Evolutionary conservation across 495 filamentous ascomycete species (phyloP), one percentile per base, ranked within the genome.

Genomic region (Lophium mytilinum): DNA sequence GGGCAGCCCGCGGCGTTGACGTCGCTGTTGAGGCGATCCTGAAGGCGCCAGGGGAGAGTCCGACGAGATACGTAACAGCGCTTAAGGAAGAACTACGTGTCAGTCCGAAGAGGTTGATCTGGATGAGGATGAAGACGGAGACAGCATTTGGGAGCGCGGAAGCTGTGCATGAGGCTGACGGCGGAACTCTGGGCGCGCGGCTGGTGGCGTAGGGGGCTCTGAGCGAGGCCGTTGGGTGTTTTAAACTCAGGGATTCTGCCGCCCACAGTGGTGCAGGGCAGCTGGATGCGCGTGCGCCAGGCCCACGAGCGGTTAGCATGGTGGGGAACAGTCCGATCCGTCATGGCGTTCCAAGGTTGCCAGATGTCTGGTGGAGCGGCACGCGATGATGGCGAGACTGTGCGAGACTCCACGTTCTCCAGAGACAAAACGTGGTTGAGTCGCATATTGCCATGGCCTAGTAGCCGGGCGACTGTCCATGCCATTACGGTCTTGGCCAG

Each of bases 171-270:
- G 33, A 24, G 45, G 45, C 45, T 48, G 45, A 48, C 12, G 15
- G 45, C 21, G 21, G 21, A 24, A 1, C 17, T 11, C 18, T 24
- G 8, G 45, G 45, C 45, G 15, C 21, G 14, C 11, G 12, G 43
- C 45, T 24, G 24, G n/a, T 48, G 45, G 45, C 45, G 45, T 18
- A 48, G 45, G 45, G 43, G 43, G 43, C n/a, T n/a, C 9, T 39
- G n/a, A 9, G 43, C 11, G 4, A 4, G 43, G 5, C 30, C 9
- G 19, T 21, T 18, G 17, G 15, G 49, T 49, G 60, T 56, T 64
- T 57, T 64, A 30, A 57, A 53, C 47, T 50, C 50, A 57, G 53
- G 50, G 45, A 47, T 53, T 53, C 21, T 54, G 53, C 57, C 45
- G 61, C 33, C 9, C 30, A 18, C 14, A 15, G 18, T 21, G 15